Evolutionary conservation across 1,284 basidiomycete species (phyloP).

Genomic region (Trichosporon sp.): DNA sequence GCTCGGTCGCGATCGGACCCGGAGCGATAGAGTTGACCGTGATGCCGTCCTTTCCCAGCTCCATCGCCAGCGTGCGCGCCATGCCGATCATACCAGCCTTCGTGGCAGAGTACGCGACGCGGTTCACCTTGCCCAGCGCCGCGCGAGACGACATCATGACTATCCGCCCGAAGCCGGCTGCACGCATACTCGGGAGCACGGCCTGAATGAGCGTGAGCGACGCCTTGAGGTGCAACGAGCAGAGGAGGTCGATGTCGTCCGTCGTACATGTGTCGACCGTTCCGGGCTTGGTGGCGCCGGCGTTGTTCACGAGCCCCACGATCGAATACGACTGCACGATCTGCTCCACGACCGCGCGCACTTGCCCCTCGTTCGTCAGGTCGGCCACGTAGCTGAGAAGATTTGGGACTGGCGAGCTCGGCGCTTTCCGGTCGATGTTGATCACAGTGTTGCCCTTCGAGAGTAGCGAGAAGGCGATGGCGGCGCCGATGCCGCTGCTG

Average conservation of each 20-base stretch:
- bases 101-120: slow-evolving; percentile 86
- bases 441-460: slow-evolving; percentile 54
- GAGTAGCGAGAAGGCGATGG: slow-evolving; percentile 49
- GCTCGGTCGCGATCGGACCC: slow-evolving; percentile 83
- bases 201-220: slow-evolving; percentile 8
- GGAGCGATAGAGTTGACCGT: slow-evolving; percentile 84
- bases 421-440: slow-evolving; percentile 56
- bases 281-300: slow-evolving; percentile 17
- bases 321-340: background rate
- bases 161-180: slow-evolving; percentile 10
- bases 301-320: slow-evolving; percentile 20
- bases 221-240: slow-evolving; percentile 62
- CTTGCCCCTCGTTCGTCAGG: slow-evolving; percentile 5
- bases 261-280: slow-evolving; percentile 18
- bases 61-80: slow-evolving; percentile 54
- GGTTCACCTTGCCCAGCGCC: slow-evolving; percentile 48
- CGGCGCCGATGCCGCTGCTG: slow-evolving; percentile 46
- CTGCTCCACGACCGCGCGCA: background rate
- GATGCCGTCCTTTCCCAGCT: slow-evolving; percentile 73
- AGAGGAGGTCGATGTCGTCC: slow-evolving; percentile 56
- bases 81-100: slow-evolving; percentile 78
- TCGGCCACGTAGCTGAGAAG: slow-evolving; percentile 48
- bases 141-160: slow-evolving; percentile 17
- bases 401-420: slow-evolving; percentile 54
- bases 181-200: slow-evolving; percentile 7